These are phyloP conservation scores for Paramarasmius palmivorus DNA, from an alignment of 1,284 basidiomycete genomes.

Conservation along the genomic window DNA sequence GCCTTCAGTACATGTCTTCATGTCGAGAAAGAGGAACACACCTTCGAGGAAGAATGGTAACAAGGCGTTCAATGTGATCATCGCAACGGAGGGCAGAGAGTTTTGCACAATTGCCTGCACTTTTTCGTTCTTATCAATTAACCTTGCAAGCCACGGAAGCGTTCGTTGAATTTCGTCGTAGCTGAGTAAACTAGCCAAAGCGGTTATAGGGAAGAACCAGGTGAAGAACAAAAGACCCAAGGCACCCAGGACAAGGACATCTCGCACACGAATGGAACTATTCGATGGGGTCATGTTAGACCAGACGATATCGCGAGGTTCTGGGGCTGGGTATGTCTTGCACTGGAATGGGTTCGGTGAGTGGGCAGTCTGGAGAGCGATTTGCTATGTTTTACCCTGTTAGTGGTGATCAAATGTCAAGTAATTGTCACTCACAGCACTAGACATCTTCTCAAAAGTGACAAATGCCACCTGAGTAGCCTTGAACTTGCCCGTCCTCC, in stretches of 20 bases:
- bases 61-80: slow-evolving; percentile 88
- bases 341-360: slow-evolving; percentile 67
- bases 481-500: slow-evolving; percentile 70
- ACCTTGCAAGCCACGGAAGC: slow-evolving; percentile 78
- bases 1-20: not conserved
- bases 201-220: slow-evolving; percentile 87
- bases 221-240: slow-evolving; percentile 77
- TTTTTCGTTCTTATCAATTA: slow-evolving; percentile 81
- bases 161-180: slow-evolving; percentile 91
- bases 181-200: slow-evolving; percentile 83
- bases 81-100: slow-evolving; percentile 86
- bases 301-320: slow-evolving; percentile 97
- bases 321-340: slow-evolving; percentile 79
- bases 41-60: slow-evolving; percentile 91
- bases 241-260: slow-evolving; percentile 66
- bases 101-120: slow-evolving; percentile 90
- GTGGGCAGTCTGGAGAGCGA: slow-evolving; percentile 86
- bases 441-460: slow-evolving; percentile 95
- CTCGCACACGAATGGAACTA: slow-evolving; percentile 59
- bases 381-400: slow-evolving; percentile 59
- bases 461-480: slow-evolving; percentile 89
- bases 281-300: slow-evolving; percentile 76
- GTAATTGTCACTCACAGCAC: slow-evolving; percentile 60
- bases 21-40: slow-evolving; percentile 29
- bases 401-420: not conserved